Conservation (phyloP, 306 rosid species). For the Bauhinia variegata region DNA sequence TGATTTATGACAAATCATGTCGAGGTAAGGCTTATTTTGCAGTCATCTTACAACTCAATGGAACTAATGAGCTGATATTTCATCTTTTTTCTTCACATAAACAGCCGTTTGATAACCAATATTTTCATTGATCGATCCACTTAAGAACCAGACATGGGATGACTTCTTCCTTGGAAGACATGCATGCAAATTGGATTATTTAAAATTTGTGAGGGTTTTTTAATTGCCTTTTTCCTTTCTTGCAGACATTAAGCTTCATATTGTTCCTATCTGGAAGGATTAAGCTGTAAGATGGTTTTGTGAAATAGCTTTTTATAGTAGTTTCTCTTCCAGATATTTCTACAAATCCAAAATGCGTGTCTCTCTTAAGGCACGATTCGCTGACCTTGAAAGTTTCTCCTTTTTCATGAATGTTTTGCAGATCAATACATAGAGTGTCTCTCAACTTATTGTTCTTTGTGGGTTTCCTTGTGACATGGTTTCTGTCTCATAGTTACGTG, state of each 20-base stretch:
- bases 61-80: conserved; percentile 23
- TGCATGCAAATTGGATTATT: conserved; percentile 24
- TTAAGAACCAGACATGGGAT: conserved; percentile 33
- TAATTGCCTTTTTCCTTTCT: conserved; percentile 30
- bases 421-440: background rate
- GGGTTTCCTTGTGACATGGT: conserved; percentile 1
- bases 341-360: conserved; percentile 30
- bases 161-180: conserved; percentile 33
- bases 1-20: conserved; percentile 4
- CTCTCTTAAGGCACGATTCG: conserved; percentile 25
- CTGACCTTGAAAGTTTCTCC: background rate
- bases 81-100: conserved; percentile 15
- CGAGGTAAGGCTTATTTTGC: conserved; percentile 29
- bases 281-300: conserved; percentile 22
- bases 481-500: no score
- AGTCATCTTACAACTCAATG: background rate
- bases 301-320: conserved; percentile 33
- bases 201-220: conserved; percentile 9
- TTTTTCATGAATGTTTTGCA: background rate
- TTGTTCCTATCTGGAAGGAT: conserved; percentile 28
- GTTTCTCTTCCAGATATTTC: conserved; percentile 30
- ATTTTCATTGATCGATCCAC: conserved; percentile 28
- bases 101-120: conserved; percentile 32
- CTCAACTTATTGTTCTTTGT: background rate
- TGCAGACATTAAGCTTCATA: conserved; percentile 33